Evolutionary conservation across 192 early-diverging fungal genomes (phyloP).

Genomic region (Coemansia sp.): DNA sequence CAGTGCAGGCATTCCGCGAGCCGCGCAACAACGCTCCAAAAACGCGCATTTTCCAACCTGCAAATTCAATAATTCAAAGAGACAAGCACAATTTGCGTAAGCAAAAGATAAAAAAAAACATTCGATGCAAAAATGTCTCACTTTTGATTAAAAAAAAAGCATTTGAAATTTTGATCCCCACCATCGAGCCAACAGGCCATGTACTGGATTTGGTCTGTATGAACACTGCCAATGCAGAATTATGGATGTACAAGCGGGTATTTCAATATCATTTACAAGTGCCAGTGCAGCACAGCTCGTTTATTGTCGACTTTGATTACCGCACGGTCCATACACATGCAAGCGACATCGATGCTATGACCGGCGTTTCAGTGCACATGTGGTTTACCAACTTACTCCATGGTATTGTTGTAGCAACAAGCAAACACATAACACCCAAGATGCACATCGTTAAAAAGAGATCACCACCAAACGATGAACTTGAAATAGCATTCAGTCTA

Average conservation of each 20-base stretch:
- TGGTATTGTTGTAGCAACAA: slow-evolving; percentile 17
- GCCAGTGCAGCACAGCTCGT: slow-evolving; percentile 5
- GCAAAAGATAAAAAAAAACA: slow-evolving; percentile 6
- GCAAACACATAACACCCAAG: neutral
- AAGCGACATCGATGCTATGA: neutral
- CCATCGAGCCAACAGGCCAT: too few relatives aligned
- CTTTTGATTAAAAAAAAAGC: too few relatives aligned
- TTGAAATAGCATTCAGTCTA: too few relatives aligned
- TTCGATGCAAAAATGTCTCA: neutral
- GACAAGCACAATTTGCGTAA: neutral
- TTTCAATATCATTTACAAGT: slow-evolving; percentile 2
- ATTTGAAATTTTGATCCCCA: too few relatives aligned
- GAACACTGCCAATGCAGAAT: neutral
- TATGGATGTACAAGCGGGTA: neutral
- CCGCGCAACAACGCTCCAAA: slow-evolving; percentile 12
- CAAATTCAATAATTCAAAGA: slow-evolving; percentile 1
- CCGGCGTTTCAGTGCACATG: slow-evolving; percentile 7
- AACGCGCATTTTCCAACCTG: slow-evolving; percentile 19
- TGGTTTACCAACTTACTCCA: slow-evolving; percentile 13
- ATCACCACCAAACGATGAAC: neutral
- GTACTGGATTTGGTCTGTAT: neutral
- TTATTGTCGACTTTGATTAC: slow-evolving; percentile 27
- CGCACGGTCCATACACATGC: slow-evolving; percentile 5
- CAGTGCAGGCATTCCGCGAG: neutral
- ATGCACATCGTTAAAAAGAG: too few relatives aligned